Conservation (phyloP, 192 early-diverging fungal species). For the Backusella psychrophila region DNA sequence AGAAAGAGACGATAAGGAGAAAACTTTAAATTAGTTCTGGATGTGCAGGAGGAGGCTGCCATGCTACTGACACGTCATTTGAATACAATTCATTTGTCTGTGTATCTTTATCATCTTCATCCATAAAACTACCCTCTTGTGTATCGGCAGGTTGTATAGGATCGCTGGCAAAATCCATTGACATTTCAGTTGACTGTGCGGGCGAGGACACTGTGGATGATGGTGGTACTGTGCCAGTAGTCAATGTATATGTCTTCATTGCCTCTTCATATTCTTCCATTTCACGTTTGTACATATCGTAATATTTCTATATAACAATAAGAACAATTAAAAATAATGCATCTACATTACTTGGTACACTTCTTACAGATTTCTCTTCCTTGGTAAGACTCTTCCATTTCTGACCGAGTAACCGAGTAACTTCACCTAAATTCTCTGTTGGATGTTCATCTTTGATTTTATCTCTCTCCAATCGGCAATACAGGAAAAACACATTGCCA, state of each 20-base stretch:
- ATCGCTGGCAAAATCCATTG: conserved; percentile 7
- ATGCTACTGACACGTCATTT: conserved; percentile 9
- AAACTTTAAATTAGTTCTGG: conserved; percentile 9
- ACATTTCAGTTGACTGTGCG: conserved; percentile 13
- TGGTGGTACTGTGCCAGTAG: not conserved
- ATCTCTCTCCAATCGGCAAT: conserved; percentile 38
- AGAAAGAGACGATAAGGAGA: not conserved
- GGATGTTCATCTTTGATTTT: conserved; percentile 42
- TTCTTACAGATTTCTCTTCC: conserved; percentile 37
- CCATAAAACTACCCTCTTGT: not conserved
- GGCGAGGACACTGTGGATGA: conserved; percentile 6
- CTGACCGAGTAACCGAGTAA: conserved; percentile 39
- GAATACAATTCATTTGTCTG: not conserved
- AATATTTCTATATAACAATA: conserved; percentile 27
- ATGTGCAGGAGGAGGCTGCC: not conserved
- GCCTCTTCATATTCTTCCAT: conserved; percentile 33
- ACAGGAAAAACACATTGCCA: conserved; percentile 42
- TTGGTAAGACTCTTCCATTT: conserved; percentile 40
- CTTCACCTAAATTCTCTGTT: conserved; percentile 34
- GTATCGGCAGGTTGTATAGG: not conserved
- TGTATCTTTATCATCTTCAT: not conserved
- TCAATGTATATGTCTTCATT: conserved; percentile 25
- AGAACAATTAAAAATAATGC: not conserved
- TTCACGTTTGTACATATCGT: conserved; percentile 14
- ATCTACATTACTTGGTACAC: not conserved